A percentile compares a stretch with the other conserved stretches of the same genome.
Evolutionary conservation across 2,329 filamentous ascomycete genomes (phyloP).

Genomic region (Cytospora leucostoma): DNA sequence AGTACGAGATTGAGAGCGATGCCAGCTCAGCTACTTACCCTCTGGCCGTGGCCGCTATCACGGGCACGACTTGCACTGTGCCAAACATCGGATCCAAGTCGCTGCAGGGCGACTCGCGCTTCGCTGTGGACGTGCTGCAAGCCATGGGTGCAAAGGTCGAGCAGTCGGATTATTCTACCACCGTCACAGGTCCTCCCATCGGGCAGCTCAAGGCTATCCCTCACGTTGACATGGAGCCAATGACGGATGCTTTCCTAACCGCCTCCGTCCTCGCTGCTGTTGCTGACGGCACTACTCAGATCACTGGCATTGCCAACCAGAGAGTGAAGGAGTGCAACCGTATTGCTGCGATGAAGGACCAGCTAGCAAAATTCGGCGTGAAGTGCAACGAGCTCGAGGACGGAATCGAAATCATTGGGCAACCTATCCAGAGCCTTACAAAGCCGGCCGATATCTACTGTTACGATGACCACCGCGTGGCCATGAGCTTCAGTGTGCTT

Average conservation of each 20-base stretch:
- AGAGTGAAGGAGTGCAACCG: constrained; percentile 98
- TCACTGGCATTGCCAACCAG: constrained; percentile 95
- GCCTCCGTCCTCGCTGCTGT: constrained; percentile 92
- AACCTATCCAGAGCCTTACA: constrained; percentile 48
- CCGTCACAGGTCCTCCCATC: constrained; percentile 80
- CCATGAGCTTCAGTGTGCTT: constrained; percentile 97
- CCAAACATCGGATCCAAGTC: constrained; percentile 94
- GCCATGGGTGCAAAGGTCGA: constrained; percentile 94
- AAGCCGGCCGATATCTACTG: constrained; percentile 73
- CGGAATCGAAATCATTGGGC: constrained; percentile 75
- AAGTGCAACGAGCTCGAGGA: constrained; percentile 85
- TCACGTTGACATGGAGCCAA: constrained; percentile 96
- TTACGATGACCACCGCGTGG: constrained; percentile 96
- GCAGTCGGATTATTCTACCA: constrained; percentile 83
- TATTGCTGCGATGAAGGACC: constrained; percentile 91
- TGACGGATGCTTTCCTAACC: constrained; percentile 98
- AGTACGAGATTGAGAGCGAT: constrained; percentile 94
- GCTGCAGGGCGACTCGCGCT: constrained; percentile 90
- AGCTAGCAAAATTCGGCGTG: constrained; percentile 92
- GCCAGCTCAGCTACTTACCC: constrained; percentile 98
- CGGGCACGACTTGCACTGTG: constrained; percentile 91
- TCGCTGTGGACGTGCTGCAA: constrained; percentile 83
- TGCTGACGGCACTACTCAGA: constrained; percentile 78
- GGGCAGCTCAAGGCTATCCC: constrained; percentile 74
- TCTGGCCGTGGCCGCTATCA: constrained; percentile 89